A percentile compares a stretch with the other conserved stretches of the same genome.
phyloP scores from a whole-genome alignment of 2,329 filamentous ascomycete genomes.

The Tolypocladium pustulatum region DNA sequence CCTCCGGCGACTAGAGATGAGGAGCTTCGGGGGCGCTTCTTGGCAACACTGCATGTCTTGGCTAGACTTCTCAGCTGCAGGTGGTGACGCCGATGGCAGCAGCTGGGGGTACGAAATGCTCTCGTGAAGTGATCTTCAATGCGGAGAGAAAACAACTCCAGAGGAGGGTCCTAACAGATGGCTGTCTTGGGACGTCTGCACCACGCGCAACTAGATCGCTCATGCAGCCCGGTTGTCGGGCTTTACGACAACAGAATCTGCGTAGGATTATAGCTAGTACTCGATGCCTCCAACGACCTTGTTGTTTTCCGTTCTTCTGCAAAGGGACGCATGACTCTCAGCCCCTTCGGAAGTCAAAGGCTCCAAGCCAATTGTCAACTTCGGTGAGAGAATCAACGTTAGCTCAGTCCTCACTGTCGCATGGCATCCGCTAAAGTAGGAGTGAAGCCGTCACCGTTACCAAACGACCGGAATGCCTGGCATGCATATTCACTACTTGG shows the following conservation, averaged over 20 bases:
- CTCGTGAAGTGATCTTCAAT: neutral
- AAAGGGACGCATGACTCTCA: too few relatives aligned
- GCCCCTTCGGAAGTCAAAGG: neutral
- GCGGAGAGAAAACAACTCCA: neutral
- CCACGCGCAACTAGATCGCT: neutral
- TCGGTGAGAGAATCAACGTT: too few relatives aligned
- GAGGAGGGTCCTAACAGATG: neutral
- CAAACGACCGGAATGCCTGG: neutral
- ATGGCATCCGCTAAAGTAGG: too few relatives aligned
- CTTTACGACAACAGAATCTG: neutral
- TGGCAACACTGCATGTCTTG: neutral
- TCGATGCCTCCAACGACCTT: neutral
- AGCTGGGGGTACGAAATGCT: neutral
- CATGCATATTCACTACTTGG: neutral
- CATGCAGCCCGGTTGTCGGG: neutral
- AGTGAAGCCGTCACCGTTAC: too few relatives aligned
- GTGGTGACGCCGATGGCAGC: neutral
- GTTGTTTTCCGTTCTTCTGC: neutral
- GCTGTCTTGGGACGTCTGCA: neutral
- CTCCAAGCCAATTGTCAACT: neutral
- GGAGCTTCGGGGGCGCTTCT: neutral
- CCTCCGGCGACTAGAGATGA: neutral
- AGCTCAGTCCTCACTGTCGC: too few relatives aligned
- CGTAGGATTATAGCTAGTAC: neutral
- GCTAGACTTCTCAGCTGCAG: neutral